Conservation (phyloP, 106 monocot species). For the Phalaenopsis equestris region DNA sequence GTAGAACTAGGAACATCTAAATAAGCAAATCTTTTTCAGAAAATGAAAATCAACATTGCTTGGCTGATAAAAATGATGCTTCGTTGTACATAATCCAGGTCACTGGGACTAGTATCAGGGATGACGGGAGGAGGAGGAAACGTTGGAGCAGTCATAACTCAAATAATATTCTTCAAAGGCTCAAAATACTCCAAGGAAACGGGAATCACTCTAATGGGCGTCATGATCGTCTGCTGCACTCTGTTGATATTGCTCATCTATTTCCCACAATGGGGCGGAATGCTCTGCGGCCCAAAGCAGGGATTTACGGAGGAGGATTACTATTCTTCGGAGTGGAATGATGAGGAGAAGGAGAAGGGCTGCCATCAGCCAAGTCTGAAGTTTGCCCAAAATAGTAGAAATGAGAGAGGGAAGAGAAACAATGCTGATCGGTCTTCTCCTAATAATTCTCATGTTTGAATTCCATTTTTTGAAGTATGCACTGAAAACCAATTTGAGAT, state of each 20-base stretch:
- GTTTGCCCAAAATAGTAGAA: conserved; percentile 68
- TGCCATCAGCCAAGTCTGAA: conserved; percentile 34
- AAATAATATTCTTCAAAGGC: conserved; percentile 67
- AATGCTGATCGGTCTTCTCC: too few relatives aligned
- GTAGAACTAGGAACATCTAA: too few relatives aligned
- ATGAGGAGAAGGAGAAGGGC: conserved; percentile 36
- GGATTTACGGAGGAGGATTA: conserved; percentile 32
- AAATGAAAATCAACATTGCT: too few relatives aligned
- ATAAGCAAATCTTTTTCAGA: too few relatives aligned
- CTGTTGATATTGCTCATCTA: conserved; percentile 18
- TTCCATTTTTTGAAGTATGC: too few relatives aligned
- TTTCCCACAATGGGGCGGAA: conserved; percentile 57
- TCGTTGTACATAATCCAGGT: conserved; percentile 15
- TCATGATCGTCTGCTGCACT: conserved; percentile 46
- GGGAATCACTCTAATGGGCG: conserved; percentile 70
- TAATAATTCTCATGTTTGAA: too few relatives aligned
- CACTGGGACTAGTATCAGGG: conserved; percentile 59
- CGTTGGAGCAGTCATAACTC: conserved; percentile 62
- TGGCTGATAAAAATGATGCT: too few relatives aligned
- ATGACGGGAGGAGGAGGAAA: conserved; percentile 84
- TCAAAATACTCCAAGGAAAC: conserved; percentile 43
- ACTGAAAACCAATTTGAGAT: too few relatives aligned
- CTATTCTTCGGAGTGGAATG: conserved; percentile 65
- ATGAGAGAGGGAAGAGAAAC: conserved; percentile 39
- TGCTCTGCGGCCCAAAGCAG: conserved; percentile 14